Base-by-base conservation (phyloP, 2,329 filamentous ascomycete species). In the Anthostomella pinea region DNA sequence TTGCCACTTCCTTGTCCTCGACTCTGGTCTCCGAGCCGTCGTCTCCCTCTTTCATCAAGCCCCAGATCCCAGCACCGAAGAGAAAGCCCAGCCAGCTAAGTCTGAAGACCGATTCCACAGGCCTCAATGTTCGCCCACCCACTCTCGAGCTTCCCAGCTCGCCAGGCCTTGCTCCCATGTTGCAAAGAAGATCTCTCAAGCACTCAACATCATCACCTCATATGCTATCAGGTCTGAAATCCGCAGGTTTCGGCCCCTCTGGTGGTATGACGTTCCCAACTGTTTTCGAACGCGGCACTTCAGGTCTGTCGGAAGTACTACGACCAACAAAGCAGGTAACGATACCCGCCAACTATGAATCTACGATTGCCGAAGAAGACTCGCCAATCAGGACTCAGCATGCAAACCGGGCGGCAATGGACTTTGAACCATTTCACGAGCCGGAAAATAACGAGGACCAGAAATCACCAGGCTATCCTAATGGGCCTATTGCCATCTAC, bases 401-500 rank as follows among this genome's bases (percentile, higher is more conserved):
- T 48, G 77, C 80, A n/a, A 78, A 73, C 41, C 68, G 77, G 37
- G 68, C 69, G 7, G 72, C 70, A 8, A 73, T 76, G 51, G 75
- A 78, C 33, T 70, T 74, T 15, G 79, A 84, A 51, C 73, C 77
- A 4, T 79, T 72, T 48, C 79, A 70, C 33, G 80, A 85, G 42
- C 77, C 77, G n/a, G 78, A 82, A 51, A 83, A 83, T 48, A 83
- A 85, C 52, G 84, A 87, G 58, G 84, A 88, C 51, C 79, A 85
- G 39, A 90, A 90, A 64, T 85, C 85, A 0, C 85, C 86, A 11
- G 85, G 85, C 1, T 94, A 94, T 56, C 87, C 87, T 0, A 77
- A 88, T 48, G 87, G 87, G 0, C 87, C 87, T 1, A 83, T 91
- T 35, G 81, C 85, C 49, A 90, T 94, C 33, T 90, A 91, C 49